A percentile compares a stretch with the other conserved stretches of the same genome.
Evolutionary conservation across 768 basidiomycete species (phyloP).

Genomic region (Amanita subjunquillea): DNA sequence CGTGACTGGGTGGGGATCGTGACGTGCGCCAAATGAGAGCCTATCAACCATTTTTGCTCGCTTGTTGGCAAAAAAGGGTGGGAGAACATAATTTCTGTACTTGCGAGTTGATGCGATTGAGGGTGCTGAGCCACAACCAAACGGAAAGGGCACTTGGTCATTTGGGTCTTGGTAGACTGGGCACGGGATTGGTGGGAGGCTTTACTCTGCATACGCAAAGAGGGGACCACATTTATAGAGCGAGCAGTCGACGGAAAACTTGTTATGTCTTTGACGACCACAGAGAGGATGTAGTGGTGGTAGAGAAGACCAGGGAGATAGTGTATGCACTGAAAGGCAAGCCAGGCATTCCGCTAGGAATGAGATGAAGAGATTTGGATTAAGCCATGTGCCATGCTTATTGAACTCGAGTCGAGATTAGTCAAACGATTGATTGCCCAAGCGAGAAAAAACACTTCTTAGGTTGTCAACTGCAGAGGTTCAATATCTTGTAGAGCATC

Average conservation of each 20-base stretch:
- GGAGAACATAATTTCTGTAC: constrained; percentile 73
- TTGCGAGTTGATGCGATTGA: constrained; percentile 93
- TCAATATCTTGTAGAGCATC: no score
- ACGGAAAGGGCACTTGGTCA: constrained; percentile 58
- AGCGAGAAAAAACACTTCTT: no score
- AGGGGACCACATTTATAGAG: constrained; percentile 92
- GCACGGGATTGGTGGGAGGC: constrained; percentile 19
- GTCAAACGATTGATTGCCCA: no score
- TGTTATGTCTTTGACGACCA: constrained; percentile 91
- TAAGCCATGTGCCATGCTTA: no score
- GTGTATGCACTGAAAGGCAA: no score
- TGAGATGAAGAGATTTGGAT: no score
- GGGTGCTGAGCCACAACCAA: constrained; percentile 97
- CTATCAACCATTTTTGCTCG: constrained; percentile 28
- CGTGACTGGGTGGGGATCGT: constrained; percentile 77
- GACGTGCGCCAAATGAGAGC: constrained; percentile 87
- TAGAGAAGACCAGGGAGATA: constrained; percentile 24
- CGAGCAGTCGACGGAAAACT: constrained; percentile 94
- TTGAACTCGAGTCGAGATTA: no score
- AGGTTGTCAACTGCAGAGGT: no score
- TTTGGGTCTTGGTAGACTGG: constrained; percentile 77
- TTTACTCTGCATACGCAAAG: constrained; percentile 89
- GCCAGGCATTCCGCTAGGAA: no score
- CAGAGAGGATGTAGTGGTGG: constrained; percentile 95
- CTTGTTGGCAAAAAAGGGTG: background rate